A percentile compares a stretch with the other conserved stretches of the same genome.
Evolutionary conservation across 179 eudicot genomes (phyloP).

Genomic region (Amaranthus tricolor): DNA sequence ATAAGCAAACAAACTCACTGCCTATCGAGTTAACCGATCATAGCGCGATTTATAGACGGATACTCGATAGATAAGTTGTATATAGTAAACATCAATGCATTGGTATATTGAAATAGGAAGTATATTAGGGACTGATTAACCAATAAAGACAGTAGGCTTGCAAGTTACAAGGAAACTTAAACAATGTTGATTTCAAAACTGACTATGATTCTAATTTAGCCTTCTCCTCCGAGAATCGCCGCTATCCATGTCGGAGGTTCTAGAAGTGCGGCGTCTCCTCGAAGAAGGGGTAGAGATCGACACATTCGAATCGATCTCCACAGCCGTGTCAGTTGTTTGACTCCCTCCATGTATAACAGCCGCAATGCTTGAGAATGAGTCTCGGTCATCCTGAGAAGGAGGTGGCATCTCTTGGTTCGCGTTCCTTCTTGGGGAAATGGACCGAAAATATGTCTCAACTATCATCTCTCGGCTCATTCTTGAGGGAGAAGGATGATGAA

Average conservation of each 20-base stretch:
- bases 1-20: background rate
- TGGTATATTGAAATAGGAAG: constrained; percentile 22
- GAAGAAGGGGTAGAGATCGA: constrained; percentile 75
- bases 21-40: background rate
- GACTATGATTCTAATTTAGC: constrained; percentile 37
- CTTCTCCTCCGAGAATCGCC: constrained; percentile 95
- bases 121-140: constrained; percentile 14
- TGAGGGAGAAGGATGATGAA: constrained; percentile 37
- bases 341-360: constrained; percentile 88
- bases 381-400: constrained; percentile 66
- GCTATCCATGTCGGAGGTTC: constrained; percentile 84
- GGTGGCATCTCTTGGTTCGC: background rate
- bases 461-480: constrained; percentile 46
- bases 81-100: constrained; percentile 23
- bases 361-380: constrained; percentile 87
- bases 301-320: constrained; percentile 79
- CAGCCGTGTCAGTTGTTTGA: constrained; percentile 70
- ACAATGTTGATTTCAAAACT: constrained; percentile 10
- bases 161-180: constrained; percentile 20
- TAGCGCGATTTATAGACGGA: background rate
- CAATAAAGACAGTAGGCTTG: constrained; percentile 15
- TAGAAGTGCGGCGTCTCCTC: constrained; percentile 60
- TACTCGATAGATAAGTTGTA: constrained; percentile 4
- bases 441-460: no score
- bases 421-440: no score